Evolutionary conservation across 805 yeast species (phyloP), one percentile per base, ranked within the genome.

Genomic region (Lipomyces starkeyi): DNA sequence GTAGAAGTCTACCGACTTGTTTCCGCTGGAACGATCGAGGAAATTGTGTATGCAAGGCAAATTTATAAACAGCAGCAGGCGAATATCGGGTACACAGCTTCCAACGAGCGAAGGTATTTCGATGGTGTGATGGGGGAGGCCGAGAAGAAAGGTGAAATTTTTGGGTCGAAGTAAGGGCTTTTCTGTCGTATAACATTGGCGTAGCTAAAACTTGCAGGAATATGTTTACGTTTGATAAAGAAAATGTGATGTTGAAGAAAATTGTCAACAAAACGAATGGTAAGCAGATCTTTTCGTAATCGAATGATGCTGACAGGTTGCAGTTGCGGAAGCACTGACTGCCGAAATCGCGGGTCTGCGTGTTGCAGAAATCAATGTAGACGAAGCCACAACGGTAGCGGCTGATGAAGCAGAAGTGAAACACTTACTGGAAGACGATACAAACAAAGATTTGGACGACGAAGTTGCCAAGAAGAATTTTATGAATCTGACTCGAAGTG

Each of bases 21-120:
- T 3, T 35, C 70, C 3, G 59, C 62, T 0, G 65, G 70, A 3
- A 69, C 72, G 11, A 64, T 69, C 37, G 72, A 69, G 43, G 72
- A 69, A 47, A 66, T 62, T 37, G 64, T 69, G 7, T 69, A 69
- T 29, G 72, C 72, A 2, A 56, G 70, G 6, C 72, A 69, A 59
- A 63, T 69, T 9, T 69, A 69, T 37, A 69, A 69, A 52, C 72
- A 69, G 62, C 72, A 69, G 43, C 69, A 69, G 37, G 72, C 72
- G 22, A 69, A 63, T 54, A 69, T 65, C 27, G 72, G 64, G 25
- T 69, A 69, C 58, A 62, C 54, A 8, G 72, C 70, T 9, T 60
- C 67, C 29, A 29, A 37, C 13, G 69, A 69, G 52, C 52, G 72
- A 29, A 52, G 72, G 20, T 69, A 66, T 62, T 69, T 69, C 61